phyloP scores from a whole-genome alignment of 495 filamentous ascomycete genomes.

The Hapsidospora chrysogenum region DNA sequence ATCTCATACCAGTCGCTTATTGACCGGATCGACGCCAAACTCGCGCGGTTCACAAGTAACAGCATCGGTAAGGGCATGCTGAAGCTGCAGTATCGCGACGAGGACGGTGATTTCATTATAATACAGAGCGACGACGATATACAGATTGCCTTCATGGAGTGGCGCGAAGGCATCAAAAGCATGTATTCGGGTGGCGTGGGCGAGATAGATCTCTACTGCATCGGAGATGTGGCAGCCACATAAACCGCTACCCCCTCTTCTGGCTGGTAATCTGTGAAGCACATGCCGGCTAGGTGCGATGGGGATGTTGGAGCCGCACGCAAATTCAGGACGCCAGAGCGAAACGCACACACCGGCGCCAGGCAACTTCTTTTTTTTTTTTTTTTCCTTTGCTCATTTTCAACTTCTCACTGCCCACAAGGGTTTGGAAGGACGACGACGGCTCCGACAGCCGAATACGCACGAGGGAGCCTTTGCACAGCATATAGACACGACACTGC shows the following conservation, averaged over 20 bases:
- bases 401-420: too few relatives aligned
- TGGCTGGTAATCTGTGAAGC: too few relatives aligned
- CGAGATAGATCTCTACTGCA: slow-evolving; percentile 68
- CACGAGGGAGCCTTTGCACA: not conserved
- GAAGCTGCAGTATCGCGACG: slow-evolving; percentile 77
- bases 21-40: slow-evolving; percentile 93
- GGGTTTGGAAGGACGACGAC: too few relatives aligned
- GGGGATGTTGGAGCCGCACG: too few relatives aligned
- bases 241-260: too few relatives aligned
- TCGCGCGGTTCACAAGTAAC: slow-evolving; percentile 63
- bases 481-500: slow-evolving; percentile 3
- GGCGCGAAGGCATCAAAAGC: slow-evolving; percentile 58
- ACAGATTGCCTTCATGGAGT: slow-evolving; percentile 82
- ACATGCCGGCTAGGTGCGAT: too few relatives aligned
- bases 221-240: slow-evolving; percentile 12
- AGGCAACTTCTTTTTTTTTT: not conserved
- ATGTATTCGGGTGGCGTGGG: slow-evolving; percentile 50
- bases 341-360: too few relatives aligned
- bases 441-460: not conserved
- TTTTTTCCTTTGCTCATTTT: not conserved
- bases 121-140: slow-evolving; percentile 94
- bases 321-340: too few relatives aligned
- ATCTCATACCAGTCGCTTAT: slow-evolving; percentile 84
- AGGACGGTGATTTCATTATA: slow-evolving; percentile 80
- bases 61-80: slow-evolving; percentile 64